Conservation (phyloP, 139 green algal genomes). For the Coelastrella sp. region DNA sequence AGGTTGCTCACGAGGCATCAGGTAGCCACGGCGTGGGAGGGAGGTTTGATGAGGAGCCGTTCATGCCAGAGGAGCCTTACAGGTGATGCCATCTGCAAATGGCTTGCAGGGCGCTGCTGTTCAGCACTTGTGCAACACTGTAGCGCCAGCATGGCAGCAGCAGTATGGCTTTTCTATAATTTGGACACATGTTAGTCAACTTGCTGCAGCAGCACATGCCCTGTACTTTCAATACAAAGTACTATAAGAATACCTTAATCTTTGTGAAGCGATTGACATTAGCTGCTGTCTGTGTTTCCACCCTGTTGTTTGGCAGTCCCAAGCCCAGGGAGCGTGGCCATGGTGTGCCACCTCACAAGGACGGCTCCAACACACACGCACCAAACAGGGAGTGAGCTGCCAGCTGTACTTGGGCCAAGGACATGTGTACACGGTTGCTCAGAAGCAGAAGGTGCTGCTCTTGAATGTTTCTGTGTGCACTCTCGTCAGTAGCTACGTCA, state of each 20-base stretch:
- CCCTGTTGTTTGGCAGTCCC: neutral
- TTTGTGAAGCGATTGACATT: neutral
- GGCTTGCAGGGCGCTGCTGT: neutral
- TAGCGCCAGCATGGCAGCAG: neutral
- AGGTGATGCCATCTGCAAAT: neutral
- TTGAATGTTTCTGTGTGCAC: no score
- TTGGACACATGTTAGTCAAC: no score
- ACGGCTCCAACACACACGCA: neutral
- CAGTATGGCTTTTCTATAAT: neutral
- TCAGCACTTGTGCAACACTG: neutral
- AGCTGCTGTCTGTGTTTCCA: neutral
- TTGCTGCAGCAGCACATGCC: neutral
- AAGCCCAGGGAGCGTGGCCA: neutral
- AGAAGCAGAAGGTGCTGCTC: no score
- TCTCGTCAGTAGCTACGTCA: no score
- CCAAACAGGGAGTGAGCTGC: neutral
- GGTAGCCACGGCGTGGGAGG: neutral
- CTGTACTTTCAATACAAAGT: neutral
- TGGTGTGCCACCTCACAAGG: slow-evolving; percentile 6
- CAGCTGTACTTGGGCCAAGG: no score
- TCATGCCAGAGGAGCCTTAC: neutral
- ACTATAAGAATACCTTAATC: no score
- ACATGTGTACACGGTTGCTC: no score
- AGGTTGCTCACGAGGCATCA: neutral
- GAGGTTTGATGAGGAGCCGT: slow-evolving; percentile 2